A percentile compares a stretch with the other conserved stretches of the same genome.
phyloP scores from a whole-genome alignment of 352 stramenopile genomes.

The Peronospora tabacina region DNA sequence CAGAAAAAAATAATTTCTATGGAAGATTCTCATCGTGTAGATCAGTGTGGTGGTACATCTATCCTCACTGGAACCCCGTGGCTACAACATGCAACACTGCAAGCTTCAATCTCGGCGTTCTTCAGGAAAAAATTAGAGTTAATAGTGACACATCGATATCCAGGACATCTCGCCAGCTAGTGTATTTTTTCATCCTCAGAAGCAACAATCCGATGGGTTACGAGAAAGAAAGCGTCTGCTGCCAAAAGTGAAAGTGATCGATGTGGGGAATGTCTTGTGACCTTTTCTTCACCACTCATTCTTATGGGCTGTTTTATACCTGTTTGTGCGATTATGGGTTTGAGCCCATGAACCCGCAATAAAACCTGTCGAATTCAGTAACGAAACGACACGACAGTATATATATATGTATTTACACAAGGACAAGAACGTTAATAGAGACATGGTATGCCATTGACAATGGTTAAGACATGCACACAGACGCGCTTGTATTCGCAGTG shows the following conservation, averaged over 20 bases:
- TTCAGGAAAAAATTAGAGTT: conserved; percentile 88
- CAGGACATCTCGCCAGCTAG: conserved; percentile 33
- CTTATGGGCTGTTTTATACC: conserved; percentile 2
- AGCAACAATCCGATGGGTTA: conserved; percentile 3
- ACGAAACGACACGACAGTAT: conserved; percentile 6
- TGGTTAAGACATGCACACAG: too few species aligned
- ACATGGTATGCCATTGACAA: too few species aligned
- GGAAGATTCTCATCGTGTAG: conserved; percentile 57
- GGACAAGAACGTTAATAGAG: too few species aligned
- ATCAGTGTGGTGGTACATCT: conserved; percentile 74
- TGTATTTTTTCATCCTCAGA: conserved; percentile 77
- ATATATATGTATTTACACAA: too few species aligned
- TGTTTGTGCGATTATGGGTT: conserved; percentile 6
- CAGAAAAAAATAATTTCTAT: conserved; percentile 59
- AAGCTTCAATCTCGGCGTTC: conserved; percentile 19
- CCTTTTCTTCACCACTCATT: conserved; percentile 20
- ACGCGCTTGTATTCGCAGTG: too few species aligned
- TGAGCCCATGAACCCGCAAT: conserved; percentile 2
- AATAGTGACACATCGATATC: conserved; percentile 41
- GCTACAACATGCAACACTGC: conserved; percentile 9
- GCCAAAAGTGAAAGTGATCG: conserved; percentile 18
- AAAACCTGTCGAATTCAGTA: conserved; percentile 5
- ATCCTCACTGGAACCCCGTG: conserved; percentile 42
- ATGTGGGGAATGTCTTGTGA: neutral
- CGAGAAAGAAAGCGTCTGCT: neutral